Percentiles rank a stretch among this genome's conserved stretches.
Evolutionary conservation across 2,329 filamentous ascomycete species (phyloP).

Genomic region (Pyricularia grisea): DNA sequence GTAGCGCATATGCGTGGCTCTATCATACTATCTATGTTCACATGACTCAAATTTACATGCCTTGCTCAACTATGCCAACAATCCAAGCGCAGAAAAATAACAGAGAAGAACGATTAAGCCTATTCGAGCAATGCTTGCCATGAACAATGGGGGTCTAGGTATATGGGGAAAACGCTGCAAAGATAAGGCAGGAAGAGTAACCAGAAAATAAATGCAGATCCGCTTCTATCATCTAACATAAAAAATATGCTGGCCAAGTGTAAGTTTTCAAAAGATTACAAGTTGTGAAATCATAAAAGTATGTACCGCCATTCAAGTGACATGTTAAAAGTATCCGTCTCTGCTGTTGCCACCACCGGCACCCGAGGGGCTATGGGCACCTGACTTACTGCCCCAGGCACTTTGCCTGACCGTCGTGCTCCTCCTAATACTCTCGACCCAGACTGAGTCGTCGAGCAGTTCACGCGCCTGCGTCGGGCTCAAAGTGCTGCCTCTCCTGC

Average conservation of each 20-base stretch:
- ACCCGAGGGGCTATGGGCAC: background rate
- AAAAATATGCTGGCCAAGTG: background rate
- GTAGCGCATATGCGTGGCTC: background rate
- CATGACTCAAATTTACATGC: background rate
- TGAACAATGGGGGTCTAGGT: background rate
- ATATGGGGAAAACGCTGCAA: background rate
- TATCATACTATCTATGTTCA: background rate
- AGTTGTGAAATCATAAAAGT: background rate
- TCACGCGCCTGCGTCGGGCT: slow-evolving; percentile 71
- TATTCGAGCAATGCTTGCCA: background rate
- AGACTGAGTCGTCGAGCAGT: slow-evolving; percentile 80
- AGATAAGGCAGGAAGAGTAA: background rate
- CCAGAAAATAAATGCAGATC: background rate
- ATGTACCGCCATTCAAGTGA: background rate
- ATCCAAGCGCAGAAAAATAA: no score
- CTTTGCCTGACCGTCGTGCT: slow-evolving; percentile 61
- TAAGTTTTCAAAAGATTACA: background rate
- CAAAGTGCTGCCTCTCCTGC: slow-evolving; percentile 58
- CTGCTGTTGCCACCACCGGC: background rate
- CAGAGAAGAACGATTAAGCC: background rate
- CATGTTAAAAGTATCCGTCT: background rate
- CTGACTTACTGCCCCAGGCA: slow-evolving; percentile 9
- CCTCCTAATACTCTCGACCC: slow-evolving; percentile 85
- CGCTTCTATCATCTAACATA: background rate
- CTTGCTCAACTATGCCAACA: background rate